A percentile compares a stretch with the other conserved stretches of the same genome.
phyloP scores from a whole-genome alignment of 2,329 filamentous ascomycete species.

The Claviceps quebecensis region DNA sequence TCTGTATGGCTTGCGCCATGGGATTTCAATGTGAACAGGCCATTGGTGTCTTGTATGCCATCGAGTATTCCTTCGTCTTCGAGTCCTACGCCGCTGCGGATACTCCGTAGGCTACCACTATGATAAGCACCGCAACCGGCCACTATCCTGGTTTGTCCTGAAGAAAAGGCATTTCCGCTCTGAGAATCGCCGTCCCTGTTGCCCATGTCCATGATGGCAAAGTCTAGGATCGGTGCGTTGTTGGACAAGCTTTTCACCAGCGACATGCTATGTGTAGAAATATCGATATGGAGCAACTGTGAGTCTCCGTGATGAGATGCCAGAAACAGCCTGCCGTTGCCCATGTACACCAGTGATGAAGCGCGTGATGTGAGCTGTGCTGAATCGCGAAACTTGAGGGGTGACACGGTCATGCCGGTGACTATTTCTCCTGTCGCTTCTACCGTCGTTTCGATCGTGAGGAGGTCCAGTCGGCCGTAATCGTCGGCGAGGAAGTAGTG shows the following conservation, averaged over 20 bases:
- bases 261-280: slow-evolving; percentile 33
- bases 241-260: slow-evolving; percentile 59
- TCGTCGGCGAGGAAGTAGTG: slow-evolving; percentile 86
- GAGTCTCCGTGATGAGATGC: slow-evolving; percentile 90
- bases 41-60: slow-evolving; percentile 60
- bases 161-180: slow-evolving; percentile 75
- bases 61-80: slow-evolving; percentile 75
- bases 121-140: slow-evolving; percentile 83
- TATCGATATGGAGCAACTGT: slow-evolving; percentile 54
- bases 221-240: slow-evolving; percentile 84
- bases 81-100: slow-evolving; percentile 84
- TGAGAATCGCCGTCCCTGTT: slow-evolving; percentile 66
- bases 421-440: slow-evolving; percentile 53
- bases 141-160: slow-evolving; percentile 84
- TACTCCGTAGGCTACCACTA: slow-evolving; percentile 77
- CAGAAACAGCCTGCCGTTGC: slow-evolving; percentile 61
- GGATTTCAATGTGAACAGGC: slow-evolving; percentile 55
- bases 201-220: slow-evolving; percentile 91
- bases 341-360: slow-evolving; percentile 65
- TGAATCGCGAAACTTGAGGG: slow-evolving; percentile 17
- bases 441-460: slow-evolving; percentile 61
- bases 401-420: slow-evolving; percentile 53
- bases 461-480: slow-evolving; percentile 71
- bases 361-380: slow-evolving; percentile 51
- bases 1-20: slow-evolving; percentile 40